Evolutionary conservation across 805 yeast species (phyloP).

Genomic region (Sungouiozyma intestinalis): DNA sequence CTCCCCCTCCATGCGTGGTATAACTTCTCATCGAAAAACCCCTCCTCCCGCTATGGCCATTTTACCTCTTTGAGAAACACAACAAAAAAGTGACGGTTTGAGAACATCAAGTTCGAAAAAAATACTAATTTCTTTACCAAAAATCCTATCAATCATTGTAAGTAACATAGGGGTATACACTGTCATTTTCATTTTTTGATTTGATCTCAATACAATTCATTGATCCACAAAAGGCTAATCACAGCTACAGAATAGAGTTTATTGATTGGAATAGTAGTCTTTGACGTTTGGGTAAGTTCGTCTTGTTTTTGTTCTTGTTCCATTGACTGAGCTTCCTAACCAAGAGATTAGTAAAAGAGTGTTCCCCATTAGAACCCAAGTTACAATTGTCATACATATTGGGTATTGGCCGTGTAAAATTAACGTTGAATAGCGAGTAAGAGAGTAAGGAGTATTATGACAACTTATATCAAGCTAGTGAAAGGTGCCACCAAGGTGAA

Average conservation of each 20-base stretch:
- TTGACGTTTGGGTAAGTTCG: no score
- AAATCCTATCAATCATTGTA: background rate
- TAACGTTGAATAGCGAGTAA: no score
- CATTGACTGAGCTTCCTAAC: background rate
- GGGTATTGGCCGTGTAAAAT: no score
- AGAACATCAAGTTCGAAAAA: background rate
- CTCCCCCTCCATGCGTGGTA: no score
- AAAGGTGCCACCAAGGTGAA: slow-evolving; percentile 69
- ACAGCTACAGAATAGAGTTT: no score
- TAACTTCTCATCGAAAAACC: no score
- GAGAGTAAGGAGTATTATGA: slow-evolving; percentile 6
- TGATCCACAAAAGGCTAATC: no score
- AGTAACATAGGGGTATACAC: background rate
- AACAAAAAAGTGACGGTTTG: background rate
- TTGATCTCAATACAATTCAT: background rate
- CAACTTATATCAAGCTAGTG: slow-evolving; percentile 58
- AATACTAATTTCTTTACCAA: background rate
- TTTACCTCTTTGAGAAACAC: background rate
- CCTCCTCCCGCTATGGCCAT: background rate
- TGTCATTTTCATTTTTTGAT: background rate
- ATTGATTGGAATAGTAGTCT: no score
- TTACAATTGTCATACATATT: no score
- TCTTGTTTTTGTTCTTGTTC: background rate
- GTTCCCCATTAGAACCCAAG: no score
- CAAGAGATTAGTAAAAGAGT: background rate